Percentiles rank a stretch among this genome's conserved stretches.
Conservation (phyloP, 208 protist species). For the Wallacemonas rigidus region DNA sequence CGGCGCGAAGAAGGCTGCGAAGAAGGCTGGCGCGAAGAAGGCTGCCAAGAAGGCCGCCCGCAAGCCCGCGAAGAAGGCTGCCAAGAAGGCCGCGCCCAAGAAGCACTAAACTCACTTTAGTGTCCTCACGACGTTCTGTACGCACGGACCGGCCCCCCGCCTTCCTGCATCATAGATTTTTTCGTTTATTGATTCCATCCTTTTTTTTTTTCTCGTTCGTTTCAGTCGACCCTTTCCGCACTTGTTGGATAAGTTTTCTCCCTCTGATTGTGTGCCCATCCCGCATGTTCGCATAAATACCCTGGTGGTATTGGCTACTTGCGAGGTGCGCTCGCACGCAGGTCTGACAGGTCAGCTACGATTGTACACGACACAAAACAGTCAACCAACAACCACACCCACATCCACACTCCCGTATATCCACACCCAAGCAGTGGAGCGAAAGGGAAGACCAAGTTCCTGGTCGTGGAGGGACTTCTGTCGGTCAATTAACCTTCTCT, state of each 20-base stretch:
- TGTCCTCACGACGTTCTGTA: constrained; percentile 1
- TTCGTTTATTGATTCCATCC: constrained; percentile 17
- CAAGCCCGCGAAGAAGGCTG: constrained; percentile 29
- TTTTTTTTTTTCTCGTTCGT: neutral
- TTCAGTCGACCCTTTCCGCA: neutral
- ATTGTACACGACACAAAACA: no score
- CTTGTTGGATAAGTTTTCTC: constrained; percentile 17
- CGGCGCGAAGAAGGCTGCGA: constrained; percentile 26
- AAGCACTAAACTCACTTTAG: constrained; percentile 14
- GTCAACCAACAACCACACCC: no score
- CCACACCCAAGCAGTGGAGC: no score
- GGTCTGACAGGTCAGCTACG: no score
- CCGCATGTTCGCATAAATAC: neutral
- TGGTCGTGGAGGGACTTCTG: no score
- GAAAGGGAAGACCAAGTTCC: no score
- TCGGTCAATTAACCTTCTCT: no score
- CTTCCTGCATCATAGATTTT: constrained; percentile 18
- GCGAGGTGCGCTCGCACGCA: no score
- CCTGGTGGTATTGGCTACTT: no score
- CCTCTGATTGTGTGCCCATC: neutral
- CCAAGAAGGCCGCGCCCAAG: constrained; percentile 29
- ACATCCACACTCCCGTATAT: no score
- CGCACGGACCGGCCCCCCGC: constrained; percentile 15
- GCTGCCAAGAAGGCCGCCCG: constrained; percentile 25
- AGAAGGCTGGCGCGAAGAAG: constrained; percentile 20